Evolutionary conservation across 208 protist species (phyloP).

Genomic region (Trichomonas tenax): DNA sequence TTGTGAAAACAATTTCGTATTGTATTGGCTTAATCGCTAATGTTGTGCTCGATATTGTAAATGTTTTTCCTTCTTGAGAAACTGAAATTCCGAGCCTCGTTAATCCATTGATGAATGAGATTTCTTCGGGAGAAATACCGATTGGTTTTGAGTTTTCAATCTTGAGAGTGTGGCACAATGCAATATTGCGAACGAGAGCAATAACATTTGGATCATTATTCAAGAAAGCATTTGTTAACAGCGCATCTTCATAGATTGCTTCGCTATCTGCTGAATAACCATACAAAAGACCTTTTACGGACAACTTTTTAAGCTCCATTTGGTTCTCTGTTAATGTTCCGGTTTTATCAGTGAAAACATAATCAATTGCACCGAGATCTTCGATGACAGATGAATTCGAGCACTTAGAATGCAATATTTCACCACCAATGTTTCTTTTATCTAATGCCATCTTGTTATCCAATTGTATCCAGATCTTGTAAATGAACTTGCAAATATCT

Average conservation of each 20-base stretch:
- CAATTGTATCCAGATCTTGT: neutral
- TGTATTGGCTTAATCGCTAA: neutral
- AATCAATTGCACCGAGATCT: conserved; percentile 82
- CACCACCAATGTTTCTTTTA: neutral
- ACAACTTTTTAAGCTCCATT: neutral
- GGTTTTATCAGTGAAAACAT: conserved; percentile 92
- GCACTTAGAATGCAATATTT: neutral
- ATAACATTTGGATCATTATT: neutral
- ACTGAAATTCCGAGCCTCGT: neutral
- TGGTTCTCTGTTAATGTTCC: conserved; percentile 76
- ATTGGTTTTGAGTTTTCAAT: neutral
- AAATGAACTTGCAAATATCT: conserved; percentile 27
- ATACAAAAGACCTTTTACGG: neutral
- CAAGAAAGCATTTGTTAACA: neutral
- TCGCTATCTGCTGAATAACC: neutral
- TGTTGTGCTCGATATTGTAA: neutral
- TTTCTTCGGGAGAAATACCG: neutral
- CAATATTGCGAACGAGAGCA: neutral
- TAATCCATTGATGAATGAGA: neutral
- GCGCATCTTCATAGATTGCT: neutral
- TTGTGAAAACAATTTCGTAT: neutral
- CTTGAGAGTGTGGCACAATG: neutral
- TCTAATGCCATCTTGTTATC: neutral
- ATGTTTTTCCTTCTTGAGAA: neutral
- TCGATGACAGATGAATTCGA: conserved; percentile 69